phyloP scores from a whole-genome alignment of 1,284 basidiomycete genomes.

The Crucibulum parvulum region DNA sequence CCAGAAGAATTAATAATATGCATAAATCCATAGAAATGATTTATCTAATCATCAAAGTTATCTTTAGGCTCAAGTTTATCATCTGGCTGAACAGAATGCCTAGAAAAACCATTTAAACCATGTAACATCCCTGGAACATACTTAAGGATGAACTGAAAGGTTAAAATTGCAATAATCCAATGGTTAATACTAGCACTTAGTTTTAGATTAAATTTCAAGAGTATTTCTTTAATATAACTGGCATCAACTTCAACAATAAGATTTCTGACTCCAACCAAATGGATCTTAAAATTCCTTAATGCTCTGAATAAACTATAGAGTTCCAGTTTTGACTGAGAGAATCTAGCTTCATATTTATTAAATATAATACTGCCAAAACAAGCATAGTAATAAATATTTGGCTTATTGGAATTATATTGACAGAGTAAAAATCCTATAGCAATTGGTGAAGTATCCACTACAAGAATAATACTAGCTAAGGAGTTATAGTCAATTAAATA shows the following conservation, averaged over 20 bases:
- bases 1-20: not conserved
- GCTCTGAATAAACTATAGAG: slow-evolving; percentile 42
- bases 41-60: no score
- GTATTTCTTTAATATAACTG: slow-evolving; percentile 45
- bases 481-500: no score
- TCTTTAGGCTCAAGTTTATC: no score
- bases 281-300: slow-evolving; percentile 21
- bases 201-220: slow-evolving; percentile 41
- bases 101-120: no score
- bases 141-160: no score
- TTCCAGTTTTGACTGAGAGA: slow-evolving; percentile 47
- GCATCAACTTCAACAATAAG: slow-evolving; percentile 44
- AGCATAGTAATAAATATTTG: slow-evolving; percentile 19
- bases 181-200: slow-evolving; percentile 40
- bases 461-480: no score
- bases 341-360: slow-evolving; percentile 38
- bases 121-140: no score
- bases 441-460: no score
- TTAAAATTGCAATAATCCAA: no score
- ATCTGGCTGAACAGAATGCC: no score
- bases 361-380: slow-evolving; percentile 43
- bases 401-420: slow-evolving; percentile 11
- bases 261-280: slow-evolving; percentile 38
- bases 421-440: slow-evolving; percentile 35
- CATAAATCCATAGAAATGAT: no score